Evolutionary conservation across 768 basidiomycete species (phyloP).

Genomic region (Amanita rimosa): DNA sequence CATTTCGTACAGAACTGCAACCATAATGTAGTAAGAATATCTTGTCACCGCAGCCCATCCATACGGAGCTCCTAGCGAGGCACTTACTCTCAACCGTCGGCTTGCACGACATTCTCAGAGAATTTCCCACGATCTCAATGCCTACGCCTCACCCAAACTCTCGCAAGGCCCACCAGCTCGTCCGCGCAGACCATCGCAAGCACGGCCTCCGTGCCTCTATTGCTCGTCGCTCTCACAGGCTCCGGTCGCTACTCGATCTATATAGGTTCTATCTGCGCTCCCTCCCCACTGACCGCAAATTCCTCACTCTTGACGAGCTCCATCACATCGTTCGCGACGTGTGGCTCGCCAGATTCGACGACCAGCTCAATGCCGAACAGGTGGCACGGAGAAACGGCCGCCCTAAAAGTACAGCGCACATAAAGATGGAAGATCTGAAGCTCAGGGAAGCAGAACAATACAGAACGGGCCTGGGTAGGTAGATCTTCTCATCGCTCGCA

Average conservation of each 20-base stretch:
- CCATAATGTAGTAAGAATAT: too few relatives aligned
- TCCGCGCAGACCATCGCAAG: conserved; percentile 57
- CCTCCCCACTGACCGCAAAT: conserved; percentile 47
- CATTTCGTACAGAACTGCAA: conserved; percentile 71
- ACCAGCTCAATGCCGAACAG: conserved; percentile 50
- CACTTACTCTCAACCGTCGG: conserved; percentile 55
- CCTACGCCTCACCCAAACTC: conserved; percentile 63
- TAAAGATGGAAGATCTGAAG: conserved; percentile 60
- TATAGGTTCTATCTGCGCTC: conserved; percentile 71
- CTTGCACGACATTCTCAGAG: conserved; percentile 36
- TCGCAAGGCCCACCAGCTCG: conserved; percentile 70
- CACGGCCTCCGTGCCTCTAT: conserved; percentile 48
- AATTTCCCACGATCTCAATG: conserved; percentile 15
- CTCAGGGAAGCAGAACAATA: conserved; percentile 61
- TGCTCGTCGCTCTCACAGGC: conserved; percentile 45
- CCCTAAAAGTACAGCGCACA: conserved; percentile 60
- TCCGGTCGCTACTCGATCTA: conserved; percentile 46
- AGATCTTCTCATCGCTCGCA: too few relatives aligned
- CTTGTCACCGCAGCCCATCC: neutral
- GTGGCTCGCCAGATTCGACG: conserved; percentile 68
- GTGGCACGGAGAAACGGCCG: conserved; percentile 58
- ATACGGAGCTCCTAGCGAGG: conserved; percentile 13
- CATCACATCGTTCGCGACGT: conserved; percentile 53
- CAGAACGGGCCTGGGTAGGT: conserved; percentile 65
- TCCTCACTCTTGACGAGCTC: conserved; percentile 51